Evolutionary conservation across 768 basidiomycete genomes (phyloP).

Genomic region (Termitomyces sp.): DNA sequence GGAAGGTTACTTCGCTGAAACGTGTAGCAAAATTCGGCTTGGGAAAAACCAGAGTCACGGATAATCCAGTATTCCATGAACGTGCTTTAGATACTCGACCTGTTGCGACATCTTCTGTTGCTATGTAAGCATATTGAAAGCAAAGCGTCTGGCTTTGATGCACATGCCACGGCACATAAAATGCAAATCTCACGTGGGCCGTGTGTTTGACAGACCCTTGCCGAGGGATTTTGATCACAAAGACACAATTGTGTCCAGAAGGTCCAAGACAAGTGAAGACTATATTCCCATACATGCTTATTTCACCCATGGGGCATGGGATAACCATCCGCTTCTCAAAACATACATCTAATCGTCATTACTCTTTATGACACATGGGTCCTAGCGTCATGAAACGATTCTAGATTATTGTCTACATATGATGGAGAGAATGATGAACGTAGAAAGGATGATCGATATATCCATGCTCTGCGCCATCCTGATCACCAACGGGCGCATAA

Average conservation of each 20-base stretch:
- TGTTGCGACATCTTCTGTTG: not conserved
- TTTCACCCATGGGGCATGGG: not conserved
- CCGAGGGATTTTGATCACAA: not conserved
- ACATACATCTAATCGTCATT: not conserved
- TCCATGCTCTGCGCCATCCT: not conserved
- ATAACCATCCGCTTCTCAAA: not conserved
- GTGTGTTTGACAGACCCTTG: not conserved
- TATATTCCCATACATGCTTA: not conserved
- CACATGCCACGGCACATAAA: not conserved
- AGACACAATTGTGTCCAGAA: not conserved
- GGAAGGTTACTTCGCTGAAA: no score
- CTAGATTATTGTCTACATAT: not conserved
- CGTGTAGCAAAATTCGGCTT: not conserved
- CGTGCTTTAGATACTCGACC: not conserved
- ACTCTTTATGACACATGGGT: not conserved
- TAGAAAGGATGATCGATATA: slow-evolving; percentile 1
- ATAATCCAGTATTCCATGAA: not conserved
- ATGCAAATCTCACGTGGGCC: not conserved
- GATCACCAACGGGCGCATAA: not conserved
- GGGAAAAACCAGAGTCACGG: not conserved
- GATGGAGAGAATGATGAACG: not conserved
- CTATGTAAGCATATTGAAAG: not conserved
- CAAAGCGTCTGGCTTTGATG: not conserved
- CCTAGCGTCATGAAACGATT: slow-evolving; percentile 4
- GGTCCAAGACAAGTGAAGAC: not conserved